Evolutionary conservation across 148 eudicot species (phyloP).

Genomic region (Nepenthes gracilis): DNA sequence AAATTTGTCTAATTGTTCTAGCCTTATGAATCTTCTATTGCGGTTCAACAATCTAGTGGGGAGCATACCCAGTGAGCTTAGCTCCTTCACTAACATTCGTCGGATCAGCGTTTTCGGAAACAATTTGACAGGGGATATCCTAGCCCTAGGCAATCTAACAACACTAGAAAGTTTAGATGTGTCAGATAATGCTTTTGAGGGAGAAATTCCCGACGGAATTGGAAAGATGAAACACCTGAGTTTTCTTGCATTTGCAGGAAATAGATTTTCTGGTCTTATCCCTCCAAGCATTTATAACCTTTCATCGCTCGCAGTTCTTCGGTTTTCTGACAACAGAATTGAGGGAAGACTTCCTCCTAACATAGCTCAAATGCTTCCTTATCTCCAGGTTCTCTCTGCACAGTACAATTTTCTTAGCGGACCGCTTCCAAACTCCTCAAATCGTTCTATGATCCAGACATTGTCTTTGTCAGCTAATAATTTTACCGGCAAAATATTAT

Average conservation of each 20-base stretch:
- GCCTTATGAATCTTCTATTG: not conserved
- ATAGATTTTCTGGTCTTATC: constrained; percentile 10
- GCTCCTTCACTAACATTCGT: constrained; percentile 4
- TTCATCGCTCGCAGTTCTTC: not conserved
- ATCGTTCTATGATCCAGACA: constrained; percentile 4
- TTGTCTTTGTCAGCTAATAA: constrained; percentile 4
- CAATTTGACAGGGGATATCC: constrained; percentile 7
- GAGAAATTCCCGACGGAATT: constrained; percentile 11
- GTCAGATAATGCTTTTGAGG: not conserved
- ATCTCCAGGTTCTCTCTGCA: constrained; percentile 5
- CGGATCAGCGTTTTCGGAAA: not conserved
- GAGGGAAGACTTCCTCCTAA: constrained; percentile 17
- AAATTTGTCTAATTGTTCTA: constrained; percentile 3
- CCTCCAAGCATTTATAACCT: constrained; percentile 20
- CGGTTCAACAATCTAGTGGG: constrained; percentile 8
- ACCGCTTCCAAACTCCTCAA: constrained; percentile 10
- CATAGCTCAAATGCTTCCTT: constrained; percentile 9
- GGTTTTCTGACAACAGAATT: constrained; percentile 7
- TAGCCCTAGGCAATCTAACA: constrained; percentile 16
- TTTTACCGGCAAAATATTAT: constrained; percentile 7
- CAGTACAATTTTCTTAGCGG: constrained; percentile 7
- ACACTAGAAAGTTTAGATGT: not conserved
- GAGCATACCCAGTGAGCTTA: constrained; percentile 6
- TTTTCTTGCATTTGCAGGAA: not conserved
- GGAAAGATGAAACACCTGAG: constrained; percentile 5